phyloP scores from a whole-genome alignment of 2,329 filamentous ascomycete species.

The Venturia oleaginea region DNA sequence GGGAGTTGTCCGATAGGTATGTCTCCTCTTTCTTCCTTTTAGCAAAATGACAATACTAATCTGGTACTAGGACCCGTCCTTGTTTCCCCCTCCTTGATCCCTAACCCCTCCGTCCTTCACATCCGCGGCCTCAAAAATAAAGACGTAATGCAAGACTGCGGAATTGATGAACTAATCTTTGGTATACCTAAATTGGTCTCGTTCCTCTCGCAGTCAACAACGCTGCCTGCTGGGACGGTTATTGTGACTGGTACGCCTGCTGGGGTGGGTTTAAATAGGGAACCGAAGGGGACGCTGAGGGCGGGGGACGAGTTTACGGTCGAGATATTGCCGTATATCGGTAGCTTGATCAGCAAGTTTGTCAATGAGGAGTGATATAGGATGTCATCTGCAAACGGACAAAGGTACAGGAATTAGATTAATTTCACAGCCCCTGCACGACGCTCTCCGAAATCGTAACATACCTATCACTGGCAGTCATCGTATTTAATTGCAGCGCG shows the following conservation, averaged over 20 bases:
- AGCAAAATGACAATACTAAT: not conserved
- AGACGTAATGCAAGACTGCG: constrained; percentile 33
- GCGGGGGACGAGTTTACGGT: constrained; percentile 40
- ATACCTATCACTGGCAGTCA: too few species aligned
- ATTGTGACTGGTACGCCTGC: constrained; percentile 44
- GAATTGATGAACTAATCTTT: constrained; percentile 41
- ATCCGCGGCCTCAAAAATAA: constrained; percentile 37
- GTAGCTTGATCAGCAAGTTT: constrained; percentile 39
- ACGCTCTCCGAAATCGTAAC: too few species aligned
- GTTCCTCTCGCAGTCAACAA: constrained; percentile 37
- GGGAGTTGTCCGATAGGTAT: constrained; percentile 40
- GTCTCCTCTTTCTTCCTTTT: not conserved
- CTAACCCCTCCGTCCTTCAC: constrained; percentile 25
- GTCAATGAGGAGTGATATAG: constrained; percentile 18
- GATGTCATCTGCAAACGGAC: too few species aligned
- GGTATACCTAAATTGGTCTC: constrained; percentile 33
- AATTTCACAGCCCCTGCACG: too few species aligned
- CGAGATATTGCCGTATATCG: constrained; percentile 40
- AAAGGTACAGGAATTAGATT: too few species aligned
- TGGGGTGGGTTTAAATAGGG: constrained; percentile 30
- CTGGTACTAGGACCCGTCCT: constrained; percentile 25
- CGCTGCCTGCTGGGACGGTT: constrained; percentile 37
- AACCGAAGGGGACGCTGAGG: constrained; percentile 34
- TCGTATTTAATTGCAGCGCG: too few species aligned
- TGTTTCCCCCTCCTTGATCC: constrained; percentile 24